phyloP scores from a whole-genome alignment of 306 rosid genomes.

The Malus fusca region DNA sequence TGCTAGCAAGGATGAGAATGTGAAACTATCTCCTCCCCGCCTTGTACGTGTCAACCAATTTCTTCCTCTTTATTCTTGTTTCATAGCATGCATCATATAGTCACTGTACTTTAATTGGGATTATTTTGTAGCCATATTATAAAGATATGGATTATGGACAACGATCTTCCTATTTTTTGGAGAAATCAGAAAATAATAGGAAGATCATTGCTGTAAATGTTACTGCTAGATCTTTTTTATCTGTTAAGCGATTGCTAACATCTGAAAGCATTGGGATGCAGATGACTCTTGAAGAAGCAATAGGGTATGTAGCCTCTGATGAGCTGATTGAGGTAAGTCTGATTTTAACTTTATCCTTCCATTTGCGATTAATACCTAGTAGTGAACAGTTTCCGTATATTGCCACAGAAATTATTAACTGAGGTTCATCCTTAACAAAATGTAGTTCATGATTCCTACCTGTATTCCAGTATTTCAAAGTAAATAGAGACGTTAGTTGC shows the following conservation, averaged over 20 bases:
- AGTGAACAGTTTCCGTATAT: background rate
- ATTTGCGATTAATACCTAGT: background rate
- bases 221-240: background rate
- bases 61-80: background rate
- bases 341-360: background rate
- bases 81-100: background rate
- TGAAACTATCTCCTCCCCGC: conserved; percentile 90
- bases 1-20: conserved; percentile 70
- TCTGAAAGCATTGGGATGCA: conserved; percentile 39
- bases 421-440: background rate
- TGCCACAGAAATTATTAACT: background rate
- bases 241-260: conserved; percentile 5
- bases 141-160: background rate
- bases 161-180: background rate
- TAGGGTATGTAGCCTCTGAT: conserved; percentile 92
- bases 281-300: conserved; percentile 97
- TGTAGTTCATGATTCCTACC: background rate
- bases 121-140: background rate
- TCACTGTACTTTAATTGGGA: background rate
- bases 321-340: conserved; percentile 86
- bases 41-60: conserved; percentile 50
- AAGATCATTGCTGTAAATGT: background rate
- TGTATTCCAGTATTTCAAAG: background rate
- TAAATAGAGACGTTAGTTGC: background rate
- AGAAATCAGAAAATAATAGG: background rate